Evolutionary conservation across 805 yeast genomes (phyloP).

Genomic region (Candida dajiaensis): DNA sequence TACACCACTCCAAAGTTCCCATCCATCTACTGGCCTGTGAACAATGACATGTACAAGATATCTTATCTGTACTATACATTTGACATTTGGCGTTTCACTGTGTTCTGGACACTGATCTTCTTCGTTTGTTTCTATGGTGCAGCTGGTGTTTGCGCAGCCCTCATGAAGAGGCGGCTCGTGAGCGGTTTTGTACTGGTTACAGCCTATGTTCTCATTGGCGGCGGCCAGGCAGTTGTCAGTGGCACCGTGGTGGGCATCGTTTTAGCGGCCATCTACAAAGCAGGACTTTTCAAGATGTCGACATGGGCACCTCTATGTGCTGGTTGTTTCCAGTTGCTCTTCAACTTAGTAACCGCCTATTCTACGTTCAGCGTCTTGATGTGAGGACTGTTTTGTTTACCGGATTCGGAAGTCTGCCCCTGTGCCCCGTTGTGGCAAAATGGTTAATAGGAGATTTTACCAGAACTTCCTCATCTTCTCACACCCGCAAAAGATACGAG

Average conservation of each 20-base stretch:
- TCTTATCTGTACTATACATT: conserved; percentile 59
- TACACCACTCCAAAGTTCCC: conserved; percentile 79
- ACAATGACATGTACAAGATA: conserved; percentile 28
- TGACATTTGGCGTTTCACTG: conserved; percentile 81
- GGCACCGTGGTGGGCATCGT: conserved; percentile 79
- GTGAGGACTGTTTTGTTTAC: conserved; percentile 19
- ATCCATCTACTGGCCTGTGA: conserved; percentile 67
- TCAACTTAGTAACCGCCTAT: conserved; percentile 61
- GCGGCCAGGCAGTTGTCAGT: conserved; percentile 56
- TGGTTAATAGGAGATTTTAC: not conserved
- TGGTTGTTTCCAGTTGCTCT: conserved; percentile 63
- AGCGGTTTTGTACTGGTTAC: conserved; percentile 37
- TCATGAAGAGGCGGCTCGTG: conserved; percentile 38
- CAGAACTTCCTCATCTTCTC: not conserved
- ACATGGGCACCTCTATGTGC: conserved; percentile 93
- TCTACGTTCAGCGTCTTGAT: conserved; percentile 45
- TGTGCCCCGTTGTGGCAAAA: not conserved
- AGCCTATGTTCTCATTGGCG: conserved; percentile 47
- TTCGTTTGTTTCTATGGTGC: conserved; percentile 55
- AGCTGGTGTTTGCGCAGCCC: conserved; percentile 58
- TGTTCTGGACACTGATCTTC: conserved; percentile 73
- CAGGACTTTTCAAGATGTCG: conserved; percentile 82
- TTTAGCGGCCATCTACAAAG: conserved; percentile 59
- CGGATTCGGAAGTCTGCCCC: conserved; percentile 6
- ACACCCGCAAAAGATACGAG: not conserved